Base-by-base conservation (phyloP, 345 rosid species). In the Cardamine occulta region DNA sequence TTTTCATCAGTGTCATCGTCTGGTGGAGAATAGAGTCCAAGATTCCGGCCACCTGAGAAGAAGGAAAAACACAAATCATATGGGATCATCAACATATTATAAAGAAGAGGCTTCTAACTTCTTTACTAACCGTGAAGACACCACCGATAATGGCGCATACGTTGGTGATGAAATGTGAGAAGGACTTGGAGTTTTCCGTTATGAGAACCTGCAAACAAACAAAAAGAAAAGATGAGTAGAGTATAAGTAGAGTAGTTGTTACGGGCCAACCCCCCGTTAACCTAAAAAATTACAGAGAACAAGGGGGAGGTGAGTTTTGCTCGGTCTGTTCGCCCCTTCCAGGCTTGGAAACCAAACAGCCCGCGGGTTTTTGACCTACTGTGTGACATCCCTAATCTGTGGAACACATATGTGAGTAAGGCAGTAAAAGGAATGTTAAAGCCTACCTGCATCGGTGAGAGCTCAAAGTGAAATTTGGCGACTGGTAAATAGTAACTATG, bases 101-200 rank as follows among this genome's bases (percentile, higher is more conserved):
- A 48, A 62, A 21, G n/a, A 72, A 48, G 56, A 34, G 31, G 42
- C 31, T 63, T 56, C 21, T 63, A 64, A n/a, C 1, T 76, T 77
- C 39, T 66, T 61, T 31, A 88, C 98, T 66, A 59, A 96, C 98
- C 95, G 98, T 96, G 89, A 96, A 96, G 80, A 96, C 82, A 39
- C 99, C 99, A 18, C 98, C 99, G 29, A 95, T 89, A 32, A 93
- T 95, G 69, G 99, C 99, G 29, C 99, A 93, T 67, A 95, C 87
- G 39, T 89, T 95, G 74, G 99, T 95, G 83, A 95, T 83, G 56
- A 95, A 95, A 70, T 95, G 99, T 0, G 97, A 90, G 79, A 95
- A 93, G 13, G 98, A 95, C 80, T 86, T 95, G 0, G 80, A 80
- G 80, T 79, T 85, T 83, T 95, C 99, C 0, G 97, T 88, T 54